Percentiles rank a stretch among this genome's conserved stretches.
phyloP scores from a whole-genome alignment of 2,329 filamentous ascomycete species.

The Cordyceps pruinosa region DNA sequence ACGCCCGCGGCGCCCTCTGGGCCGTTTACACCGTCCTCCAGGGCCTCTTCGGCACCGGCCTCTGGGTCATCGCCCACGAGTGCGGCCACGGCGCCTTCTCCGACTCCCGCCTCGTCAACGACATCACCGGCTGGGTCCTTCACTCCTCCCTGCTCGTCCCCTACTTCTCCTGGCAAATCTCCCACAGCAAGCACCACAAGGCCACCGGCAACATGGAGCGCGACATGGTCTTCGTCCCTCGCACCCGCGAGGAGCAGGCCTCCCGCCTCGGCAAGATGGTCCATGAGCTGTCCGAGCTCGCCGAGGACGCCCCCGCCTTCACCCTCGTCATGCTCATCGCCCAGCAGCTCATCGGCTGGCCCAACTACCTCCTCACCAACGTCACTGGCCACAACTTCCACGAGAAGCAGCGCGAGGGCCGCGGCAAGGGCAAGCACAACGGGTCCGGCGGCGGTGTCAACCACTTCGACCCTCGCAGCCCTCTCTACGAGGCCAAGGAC shows the following conservation, averaged over 20 bases:
- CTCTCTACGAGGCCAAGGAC: constrained; percentile 86
- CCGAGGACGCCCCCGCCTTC: constrained; percentile 87
- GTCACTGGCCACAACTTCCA: constrained; percentile 96
- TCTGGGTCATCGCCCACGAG: constrained; percentile 97
- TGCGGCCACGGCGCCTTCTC: constrained; percentile 97
- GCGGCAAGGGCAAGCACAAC: constrained; percentile 87
- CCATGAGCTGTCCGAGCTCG: constrained; percentile 81
- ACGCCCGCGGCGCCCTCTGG: constrained; percentile 59
- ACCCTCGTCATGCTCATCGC: constrained; percentile 66
- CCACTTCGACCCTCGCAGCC: constrained; percentile 86
- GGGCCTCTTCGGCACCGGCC: constrained; percentile 84
- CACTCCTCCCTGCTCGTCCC: constrained; percentile 87
- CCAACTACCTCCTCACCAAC: constrained; percentile 83
- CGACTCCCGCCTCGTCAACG: constrained; percentile 81
- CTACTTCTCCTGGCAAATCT: constrained; percentile 99
- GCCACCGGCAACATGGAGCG: constrained; percentile 94
- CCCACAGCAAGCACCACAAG: constrained; percentile 99
- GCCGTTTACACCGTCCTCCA: constrained; percentile 69
- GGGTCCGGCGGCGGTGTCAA: constrained; percentile 76
- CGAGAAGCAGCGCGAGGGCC: constrained; percentile 83
- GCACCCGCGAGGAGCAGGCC: constrained; percentile 77
- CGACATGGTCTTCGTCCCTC: constrained; percentile 98
- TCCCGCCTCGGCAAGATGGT: constrained; percentile 63
- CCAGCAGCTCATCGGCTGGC: constrained; percentile 92
- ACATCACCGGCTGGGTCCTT: constrained; percentile 84